A percentile compares a stretch with the other conserved stretches of the same genome.
Evolutionary conservation across 2,329 filamentous ascomycete genomes (phyloP).

Genomic region (Lomentospora prolificans): DNA sequence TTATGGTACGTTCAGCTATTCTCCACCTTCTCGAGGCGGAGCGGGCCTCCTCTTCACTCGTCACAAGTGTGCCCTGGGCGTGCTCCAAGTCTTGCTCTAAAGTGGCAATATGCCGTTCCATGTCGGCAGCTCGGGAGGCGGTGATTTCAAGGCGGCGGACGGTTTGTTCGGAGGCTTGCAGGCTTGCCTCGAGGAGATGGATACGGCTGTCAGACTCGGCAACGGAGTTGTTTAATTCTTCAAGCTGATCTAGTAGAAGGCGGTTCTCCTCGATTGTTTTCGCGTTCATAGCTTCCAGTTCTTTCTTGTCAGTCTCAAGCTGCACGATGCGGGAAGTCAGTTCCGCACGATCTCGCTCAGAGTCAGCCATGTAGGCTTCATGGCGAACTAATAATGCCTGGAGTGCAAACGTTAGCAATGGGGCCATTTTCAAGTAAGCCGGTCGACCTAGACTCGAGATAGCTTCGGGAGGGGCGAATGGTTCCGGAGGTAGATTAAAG

Average conservation of each 20-base stretch:
- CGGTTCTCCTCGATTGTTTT: slow-evolving; percentile 76
- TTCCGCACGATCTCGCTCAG: slow-evolving; percentile 70
- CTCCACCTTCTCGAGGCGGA: slow-evolving; percentile 76
- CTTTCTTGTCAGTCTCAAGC: slow-evolving; percentile 64
- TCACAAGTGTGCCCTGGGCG: slow-evolving; percentile 57
- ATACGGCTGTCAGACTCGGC: slow-evolving; percentile 72
- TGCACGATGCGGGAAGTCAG: slow-evolving; percentile 64
- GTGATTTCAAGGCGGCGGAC: slow-evolving; percentile 65
- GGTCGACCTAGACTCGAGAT: too few relatives aligned
- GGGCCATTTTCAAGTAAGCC: slow-evolving; percentile 11
- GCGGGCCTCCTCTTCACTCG: slow-evolving; percentile 64
- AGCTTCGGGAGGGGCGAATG: too few relatives aligned
- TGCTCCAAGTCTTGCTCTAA: slow-evolving; percentile 74
- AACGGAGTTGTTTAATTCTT: slow-evolving; percentile 70
- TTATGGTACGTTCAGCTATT: slow-evolving; percentile 70
- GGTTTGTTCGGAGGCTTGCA: slow-evolving; percentile 69
- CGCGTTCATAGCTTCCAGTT: slow-evolving; percentile 68
- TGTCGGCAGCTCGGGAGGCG: slow-evolving; percentile 61
- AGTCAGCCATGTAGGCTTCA: slow-evolving; percentile 88
- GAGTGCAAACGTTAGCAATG: slow-evolving; percentile 58
- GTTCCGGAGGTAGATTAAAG: slow-evolving; percentile 8
- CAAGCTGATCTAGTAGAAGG: slow-evolving; percentile 70
- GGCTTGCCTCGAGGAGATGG: slow-evolving; percentile 62
- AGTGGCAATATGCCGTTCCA: slow-evolving; percentile 70
- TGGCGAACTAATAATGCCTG: slow-evolving; percentile 88